Conservation (phyloP, 1,284 basidiomycete genomes). For the Paramarasmius palmivorus region DNA sequence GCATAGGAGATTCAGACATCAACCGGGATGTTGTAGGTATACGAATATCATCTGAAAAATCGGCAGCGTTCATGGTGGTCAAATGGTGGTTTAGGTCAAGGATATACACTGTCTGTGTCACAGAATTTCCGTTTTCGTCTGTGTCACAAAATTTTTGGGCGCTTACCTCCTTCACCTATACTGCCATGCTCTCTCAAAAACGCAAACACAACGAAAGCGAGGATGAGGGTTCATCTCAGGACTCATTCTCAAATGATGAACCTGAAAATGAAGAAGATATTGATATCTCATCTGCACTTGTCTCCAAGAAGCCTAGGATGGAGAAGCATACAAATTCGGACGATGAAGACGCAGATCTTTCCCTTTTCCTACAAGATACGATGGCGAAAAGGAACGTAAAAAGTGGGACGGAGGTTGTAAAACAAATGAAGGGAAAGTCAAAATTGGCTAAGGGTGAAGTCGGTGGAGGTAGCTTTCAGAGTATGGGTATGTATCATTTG, state of each 20-base stretch:
- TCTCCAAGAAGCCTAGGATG: conserved; percentile 32
- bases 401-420: conserved; percentile 67
- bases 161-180: background rate
- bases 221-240: background rate
- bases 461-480: conserved; percentile 84
- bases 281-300: conserved; percentile 41
- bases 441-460: conserved; percentile 71
- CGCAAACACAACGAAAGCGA: background rate
- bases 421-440: conserved; percentile 67
- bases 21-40: conserved; percentile 37
- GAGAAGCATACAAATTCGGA: conserved; percentile 22
- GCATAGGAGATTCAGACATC: conserved; percentile 50
- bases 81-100: background rate
- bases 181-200: conserved; percentile 1
- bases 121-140: background rate
- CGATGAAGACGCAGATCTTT: conserved; percentile 53
- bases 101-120: background rate
- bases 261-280: conserved; percentile 3
- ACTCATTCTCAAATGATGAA: conserved; percentile 19
- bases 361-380: conserved; percentile 61
- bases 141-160: background rate
- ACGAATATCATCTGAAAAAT: conserved; percentile 2
- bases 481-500: conserved; percentile 66
- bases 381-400: conserved; percentile 70
- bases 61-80: background rate